These are phyloP conservation scores for Aspergillus sp. DNA, from an alignment of 2,329 filamentous ascomycete species.

Conservation along the genomic window DNA sequence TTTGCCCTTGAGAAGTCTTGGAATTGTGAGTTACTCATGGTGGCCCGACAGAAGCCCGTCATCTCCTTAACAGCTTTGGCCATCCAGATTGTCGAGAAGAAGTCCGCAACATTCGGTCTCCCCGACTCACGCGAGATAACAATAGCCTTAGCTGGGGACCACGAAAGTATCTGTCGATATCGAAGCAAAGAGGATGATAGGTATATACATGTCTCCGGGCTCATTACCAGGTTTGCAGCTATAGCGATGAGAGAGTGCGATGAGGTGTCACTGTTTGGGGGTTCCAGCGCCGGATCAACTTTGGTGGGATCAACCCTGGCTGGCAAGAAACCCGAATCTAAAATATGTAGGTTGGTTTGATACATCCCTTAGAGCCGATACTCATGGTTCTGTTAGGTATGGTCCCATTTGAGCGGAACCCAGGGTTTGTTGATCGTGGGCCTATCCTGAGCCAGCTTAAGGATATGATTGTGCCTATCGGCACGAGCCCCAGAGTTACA, in stretches of 20 bases:
- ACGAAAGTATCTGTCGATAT: constrained; percentile 22
- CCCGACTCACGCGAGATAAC: constrained; percentile 19
- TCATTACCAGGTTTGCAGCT: constrained; percentile 8
- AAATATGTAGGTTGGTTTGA: neutral
- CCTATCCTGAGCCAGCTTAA: neutral
- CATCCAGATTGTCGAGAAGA: constrained; percentile 21
- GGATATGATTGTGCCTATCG: constrained; percentile 4
- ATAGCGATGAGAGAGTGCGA: constrained; percentile 1
- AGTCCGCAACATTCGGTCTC: constrained; percentile 21
- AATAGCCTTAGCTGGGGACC: constrained; percentile 19
- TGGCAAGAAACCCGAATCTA: neutral
- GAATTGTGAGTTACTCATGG: constrained; percentile 7
- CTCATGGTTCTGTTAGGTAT: constrained; percentile 1
- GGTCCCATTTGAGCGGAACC: constrained; percentile 13
- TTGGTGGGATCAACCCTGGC: neutral
- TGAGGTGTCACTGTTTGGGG: neutral
- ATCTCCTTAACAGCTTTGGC: neutral
- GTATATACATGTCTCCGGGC: constrained; percentile 13
- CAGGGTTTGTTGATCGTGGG: constrained; percentile 11
- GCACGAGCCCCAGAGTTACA: constrained; percentile 5
- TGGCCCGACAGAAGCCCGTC: neutral
- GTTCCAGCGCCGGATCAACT: neutral
- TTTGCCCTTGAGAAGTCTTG: constrained; percentile 14
- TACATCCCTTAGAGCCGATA: neutral
- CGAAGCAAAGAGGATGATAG: constrained; percentile 12